These are phyloP conservation scores for Pachyrhizus erosus DNA, from an alignment of 306 rosid genomes.

Conservation along the genomic window DNA sequence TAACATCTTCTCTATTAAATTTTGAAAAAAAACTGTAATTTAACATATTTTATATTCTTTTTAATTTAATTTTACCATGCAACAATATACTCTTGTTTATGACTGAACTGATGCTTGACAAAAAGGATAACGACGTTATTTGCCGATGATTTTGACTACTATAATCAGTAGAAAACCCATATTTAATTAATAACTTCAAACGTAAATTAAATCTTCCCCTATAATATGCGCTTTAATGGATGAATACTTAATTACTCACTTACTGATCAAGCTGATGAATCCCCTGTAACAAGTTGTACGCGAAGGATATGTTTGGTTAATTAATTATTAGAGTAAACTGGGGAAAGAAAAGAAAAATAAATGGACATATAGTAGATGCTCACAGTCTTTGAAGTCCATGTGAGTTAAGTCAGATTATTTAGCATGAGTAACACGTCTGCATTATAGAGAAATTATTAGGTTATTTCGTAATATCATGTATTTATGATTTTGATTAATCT, in stretches of 20 bases:
- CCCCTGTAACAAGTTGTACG: conserved; percentile 5
- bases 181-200: background rate
- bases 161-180: background rate
- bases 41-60: background rate
- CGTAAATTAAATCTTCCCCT: too few species aligned
- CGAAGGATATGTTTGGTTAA: background rate
- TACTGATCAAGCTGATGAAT: background rate
- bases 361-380: background rate
- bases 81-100: conserved; percentile 13
- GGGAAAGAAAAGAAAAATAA: too few species aligned
- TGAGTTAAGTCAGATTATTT: conserved; percentile 24
- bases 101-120: conserved; percentile 41
- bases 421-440: conserved; percentile 24
- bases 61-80: background rate
- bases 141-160: conserved; percentile 59
- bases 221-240: too few species aligned
- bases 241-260: too few species aligned
- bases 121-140: conserved; percentile 45
- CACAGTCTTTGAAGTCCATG: conserved; percentile 35
- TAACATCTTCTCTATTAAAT: too few species aligned
- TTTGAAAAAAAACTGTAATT: too few species aligned
- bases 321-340: too few species aligned
- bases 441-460: too few species aligned
- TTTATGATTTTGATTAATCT: too few species aligned
- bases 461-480: too few species aligned